A percentile compares a stretch with the other conserved stretches of the same genome.
These are phyloP conservation scores for Phytophthora ohioensis DNA, from an alignment of 352 stramenopile genomes.

Conservation along the genomic window DNA sequence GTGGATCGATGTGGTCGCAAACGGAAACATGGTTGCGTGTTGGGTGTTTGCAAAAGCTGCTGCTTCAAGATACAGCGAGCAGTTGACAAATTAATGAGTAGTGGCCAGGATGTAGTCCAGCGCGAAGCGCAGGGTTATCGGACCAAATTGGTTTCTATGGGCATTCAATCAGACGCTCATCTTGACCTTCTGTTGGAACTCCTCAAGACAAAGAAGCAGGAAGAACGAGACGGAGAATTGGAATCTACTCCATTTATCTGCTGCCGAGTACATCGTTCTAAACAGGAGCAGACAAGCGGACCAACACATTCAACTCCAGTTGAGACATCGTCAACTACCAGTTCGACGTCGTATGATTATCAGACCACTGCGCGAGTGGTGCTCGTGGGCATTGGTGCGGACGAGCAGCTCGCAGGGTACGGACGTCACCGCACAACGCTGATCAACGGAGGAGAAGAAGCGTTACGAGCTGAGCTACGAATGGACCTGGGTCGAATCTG, in stretches of 20 bases:
- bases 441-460: slow-evolving; percentile 52
- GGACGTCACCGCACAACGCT: slow-evolving; percentile 93
- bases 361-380: slow-evolving; percentile 75
- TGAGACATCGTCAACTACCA: too few relatives aligned
- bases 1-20: slow-evolving; percentile 52
- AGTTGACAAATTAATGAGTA: slow-evolving; percentile 29
- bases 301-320: neutral
- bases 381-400: slow-evolving; percentile 94
- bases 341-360: slow-evolving; percentile 33
- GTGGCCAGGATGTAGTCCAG: slow-evolving; percentile 1
- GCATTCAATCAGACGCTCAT: slow-evolving; percentile 22
- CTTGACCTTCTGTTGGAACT: slow-evolving; percentile 33
- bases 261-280: slow-evolving; percentile 49
- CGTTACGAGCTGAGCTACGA: slow-evolving; percentile 84
- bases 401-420: slow-evolving; percentile 97
- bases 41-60: slow-evolving; percentile 60
- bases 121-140: slow-evolving; percentile 22
- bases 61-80: slow-evolving; percentile 55
- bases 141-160: slow-evolving; percentile 41
- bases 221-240: slow-evolving; percentile 2
- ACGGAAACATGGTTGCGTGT: slow-evolving; percentile 49
- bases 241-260: neutral
- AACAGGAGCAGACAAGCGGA: slow-evolving; percentile 5
- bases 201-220: slow-evolving; percentile 15
- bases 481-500: slow-evolving; percentile 93